Conservation (phyloP, 768 basidiomycete species). For the Hysterangium stoloniferum region DNA sequence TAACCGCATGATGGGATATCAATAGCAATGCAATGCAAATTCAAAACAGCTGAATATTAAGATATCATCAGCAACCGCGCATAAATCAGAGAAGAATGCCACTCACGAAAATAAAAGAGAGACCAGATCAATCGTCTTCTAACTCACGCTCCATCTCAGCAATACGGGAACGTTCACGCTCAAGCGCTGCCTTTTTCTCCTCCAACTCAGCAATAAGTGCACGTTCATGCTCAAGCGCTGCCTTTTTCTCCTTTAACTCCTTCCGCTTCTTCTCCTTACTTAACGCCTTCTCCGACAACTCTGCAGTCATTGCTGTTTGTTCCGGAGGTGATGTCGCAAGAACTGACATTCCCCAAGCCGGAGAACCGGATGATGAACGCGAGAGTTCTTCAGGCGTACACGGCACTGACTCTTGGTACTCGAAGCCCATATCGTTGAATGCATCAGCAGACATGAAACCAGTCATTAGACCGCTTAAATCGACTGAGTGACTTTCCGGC, state of each 20-base stretch:
- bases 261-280: slow-evolving; percentile 4
- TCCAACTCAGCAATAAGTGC: too few species aligned
- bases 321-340: not conserved
- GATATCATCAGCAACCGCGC: too few species aligned
- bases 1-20: too few species aligned
- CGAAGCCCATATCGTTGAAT: not conserved
- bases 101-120: slow-evolving; percentile 3
- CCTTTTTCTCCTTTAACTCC: not conserved
- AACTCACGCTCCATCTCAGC: slow-evolving; percentile 9
- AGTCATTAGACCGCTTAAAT: slow-evolving; percentile 6
- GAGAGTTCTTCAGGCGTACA: not conserved
- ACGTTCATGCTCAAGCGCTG: too few species aligned
- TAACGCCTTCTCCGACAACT: slow-evolving; percentile 2
- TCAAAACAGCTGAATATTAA: too few species aligned
- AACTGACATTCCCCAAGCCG: not conserved
- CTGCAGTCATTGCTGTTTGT: not conserved
- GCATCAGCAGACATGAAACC: not conserved
- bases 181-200: slow-evolving; percentile 4
- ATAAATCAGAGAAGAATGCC: too few species aligned
- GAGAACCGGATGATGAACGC: not conserved
- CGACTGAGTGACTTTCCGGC: not conserved
- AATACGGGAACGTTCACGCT: not conserved
- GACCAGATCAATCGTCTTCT: slow-evolving; percentile 6
- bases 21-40: too few species aligned
- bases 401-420: not conserved